Evolutionary conservation across 345 rosid genomes (phyloP), one percentile per base, ranked within the genome.

Genomic region (Eucalyptus sp.): DNA sequence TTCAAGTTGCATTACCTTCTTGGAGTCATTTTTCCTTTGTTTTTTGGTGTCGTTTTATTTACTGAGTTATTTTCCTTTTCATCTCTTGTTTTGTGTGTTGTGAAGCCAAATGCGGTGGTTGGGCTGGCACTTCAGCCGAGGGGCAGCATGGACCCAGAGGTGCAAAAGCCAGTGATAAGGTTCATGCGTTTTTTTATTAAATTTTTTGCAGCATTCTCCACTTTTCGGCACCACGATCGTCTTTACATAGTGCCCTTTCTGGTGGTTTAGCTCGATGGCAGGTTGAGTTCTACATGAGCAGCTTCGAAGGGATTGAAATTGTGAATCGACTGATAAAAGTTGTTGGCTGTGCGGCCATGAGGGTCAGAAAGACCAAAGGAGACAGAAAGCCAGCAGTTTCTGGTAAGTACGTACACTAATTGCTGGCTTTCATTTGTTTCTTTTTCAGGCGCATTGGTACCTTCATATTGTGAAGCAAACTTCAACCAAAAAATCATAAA

Each of bases 361-460:
- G 54, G 29, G 49, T n/a, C 62, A 24, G 66, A 58, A 88, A 80
- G 25, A 50, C 79, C 43, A 86, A 83, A 58, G 64, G 87, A 90
- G 80, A 62, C 49, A 81, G 94, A 91, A 93, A 95, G 96, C 94
- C 96, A 94, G 95, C 94, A 92, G 90, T 91, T 92, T 86, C 90
- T 44, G 95, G 96, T 94, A 93, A 94, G 95, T 94, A 88, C 87
- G 87, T 87, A 87, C 84, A 87, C 84, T 91, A 89, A 90, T 92
- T 89, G 95, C 95, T 93, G 95, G 96, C 95, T 92, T 94, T 93
- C 93, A 22, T 91, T 91, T 90, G 87, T 88, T 92, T 90, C 88
- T 58, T 89, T 94, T 94, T 91, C 94, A 93, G 95, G 94, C 90
- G 90, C 89, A 87, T 88, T 88, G 54, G 88, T 49, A 52, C 60